Base-by-base conservation (phyloP, 2,329 filamentous ascomycete genomes). In the Albifimbria verrucaria region DNA sequence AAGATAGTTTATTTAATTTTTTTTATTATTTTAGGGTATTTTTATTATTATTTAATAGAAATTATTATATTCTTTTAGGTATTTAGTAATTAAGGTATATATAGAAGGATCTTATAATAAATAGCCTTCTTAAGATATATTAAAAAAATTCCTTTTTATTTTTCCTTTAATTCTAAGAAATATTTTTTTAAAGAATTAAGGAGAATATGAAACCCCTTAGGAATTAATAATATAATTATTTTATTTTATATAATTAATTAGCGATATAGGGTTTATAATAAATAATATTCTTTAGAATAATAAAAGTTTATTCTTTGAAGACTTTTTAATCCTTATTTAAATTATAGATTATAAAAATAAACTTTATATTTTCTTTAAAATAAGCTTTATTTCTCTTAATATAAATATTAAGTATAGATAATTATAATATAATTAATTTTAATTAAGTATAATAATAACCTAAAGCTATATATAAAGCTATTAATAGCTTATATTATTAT, bases 401-500 rank as follows among this genome's bases (percentile, higher is more conserved):
- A 10, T n/a, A 10, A 43, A 7, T 21, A 10, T 10, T 43, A 10
- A 43, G 18, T 43, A 43, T n/a, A 49, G 25, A 15, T 11, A 24
- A 10, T 36, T 49, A 49, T 32, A 25, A 28, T 49, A 49, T 32
- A 49, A 32, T 17, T 49, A 28, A 25, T 21, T 49, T 32, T 28
- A 32, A 11, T 43, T 10, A 10, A 21, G 39, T 9, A 10, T 43
- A 7, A 32, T 49, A 32, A 11, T 32, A 32, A 49, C 9, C n/a
- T 49, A 32, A 43, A 43, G 18, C 9, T 43, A 43, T 43, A n/a
- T 10, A 9, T 43, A n/a, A 17, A n/a, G 15, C 18, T 43, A n/a
- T 43, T 43, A 49, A 49, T 49, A 32, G 12, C 18, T 25, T 28
- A 49, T 32, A 32, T 17, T 15, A 10, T 32, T 49, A 49, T 26